A percentile compares a stretch with the other conserved stretches of the same genome.
Evolutionary conservation across 164 flowering plant species (phyloP).

Genomic region (Brasenia schreberi): DNA sequence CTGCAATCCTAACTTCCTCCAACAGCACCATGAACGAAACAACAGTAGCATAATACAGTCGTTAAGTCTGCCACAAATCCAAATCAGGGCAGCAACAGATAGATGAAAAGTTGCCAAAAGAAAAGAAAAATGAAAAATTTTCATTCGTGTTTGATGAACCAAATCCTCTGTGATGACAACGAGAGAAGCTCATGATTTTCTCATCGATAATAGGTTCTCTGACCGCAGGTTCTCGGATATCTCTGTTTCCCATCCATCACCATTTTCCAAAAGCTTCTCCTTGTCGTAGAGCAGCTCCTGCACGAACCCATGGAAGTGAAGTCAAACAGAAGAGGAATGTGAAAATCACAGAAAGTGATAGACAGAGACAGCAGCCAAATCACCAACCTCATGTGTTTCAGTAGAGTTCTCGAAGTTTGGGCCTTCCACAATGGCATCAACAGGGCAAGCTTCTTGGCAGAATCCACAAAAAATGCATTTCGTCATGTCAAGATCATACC

Average conservation of each 20-base stretch:
- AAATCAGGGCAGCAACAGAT: no score
- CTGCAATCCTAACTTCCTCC: no score
- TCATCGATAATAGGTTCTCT: slow-evolving; percentile 92
- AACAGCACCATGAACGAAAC: no score
- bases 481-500: slow-evolving; percentile 99
- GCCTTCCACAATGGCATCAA: slow-evolving; percentile 99
- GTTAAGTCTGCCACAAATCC: no score
- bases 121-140: no score
- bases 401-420: slow-evolving; percentile 99
- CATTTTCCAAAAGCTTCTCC: slow-evolving; percentile 96
- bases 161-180: no score
- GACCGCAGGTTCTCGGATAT: slow-evolving; percentile 96
- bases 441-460: slow-evolving; percentile 99
- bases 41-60: no score
- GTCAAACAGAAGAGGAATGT: no score
- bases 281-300: slow-evolving; percentile 96
- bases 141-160: no score
- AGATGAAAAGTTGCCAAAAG: no score
- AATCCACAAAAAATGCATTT: slow-evolving; percentile 99
- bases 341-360: no score
- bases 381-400: slow-evolving; percentile 87
- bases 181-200: no score
- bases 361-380: not conserved
- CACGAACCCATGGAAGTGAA: not conserved
- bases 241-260: slow-evolving; percentile 99